phyloP scores from a whole-genome alignment of 345 rosid species.

The Salix arbutifolia region DNA sequence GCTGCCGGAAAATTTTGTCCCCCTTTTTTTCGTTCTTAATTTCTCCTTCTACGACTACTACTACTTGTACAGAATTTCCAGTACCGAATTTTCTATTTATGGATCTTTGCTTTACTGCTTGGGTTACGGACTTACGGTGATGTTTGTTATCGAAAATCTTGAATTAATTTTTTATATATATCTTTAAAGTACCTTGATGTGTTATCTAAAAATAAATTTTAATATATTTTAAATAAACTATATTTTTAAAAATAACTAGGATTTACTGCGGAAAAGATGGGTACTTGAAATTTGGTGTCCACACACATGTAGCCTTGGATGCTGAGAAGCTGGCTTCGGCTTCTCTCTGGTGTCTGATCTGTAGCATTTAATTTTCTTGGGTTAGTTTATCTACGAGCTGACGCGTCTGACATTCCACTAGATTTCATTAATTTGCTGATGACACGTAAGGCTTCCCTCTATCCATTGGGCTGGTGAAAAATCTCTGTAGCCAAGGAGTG shows the following conservation, averaged over 20 bases:
- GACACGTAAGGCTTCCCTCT: constrained; percentile 6
- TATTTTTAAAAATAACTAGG: no score
- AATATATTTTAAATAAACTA: no score
- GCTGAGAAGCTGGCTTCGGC: constrained; percentile 17
- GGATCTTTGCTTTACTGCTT: not conserved
- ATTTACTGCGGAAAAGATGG: not conserved
- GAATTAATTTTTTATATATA: no score
- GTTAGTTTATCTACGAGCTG: constrained; percentile 28
- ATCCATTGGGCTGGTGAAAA: not conserved
- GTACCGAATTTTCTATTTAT: constrained; percentile 19
- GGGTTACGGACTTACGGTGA: not conserved
- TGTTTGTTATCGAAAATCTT: no score
- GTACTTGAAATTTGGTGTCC: not conserved
- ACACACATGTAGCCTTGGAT: not conserved
- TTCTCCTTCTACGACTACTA: constrained; percentile 2
- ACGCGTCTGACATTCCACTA: constrained; percentile 44
- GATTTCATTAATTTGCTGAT: constrained; percentile 21
- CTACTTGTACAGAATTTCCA: constrained; percentile 38
- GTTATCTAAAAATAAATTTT: no score
- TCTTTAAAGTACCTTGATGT: no score
- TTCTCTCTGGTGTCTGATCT: constrained; percentile 22
- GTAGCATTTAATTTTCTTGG: constrained; percentile 1
- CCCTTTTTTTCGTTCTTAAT: constrained; percentile 8
- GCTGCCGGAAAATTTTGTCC: constrained; percentile 57
- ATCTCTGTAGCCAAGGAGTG: not conserved